These are phyloP conservation scores for Oxalis stricta DNA, from an alignment of 441 rosid species.

Conservation along the genomic window DNA sequence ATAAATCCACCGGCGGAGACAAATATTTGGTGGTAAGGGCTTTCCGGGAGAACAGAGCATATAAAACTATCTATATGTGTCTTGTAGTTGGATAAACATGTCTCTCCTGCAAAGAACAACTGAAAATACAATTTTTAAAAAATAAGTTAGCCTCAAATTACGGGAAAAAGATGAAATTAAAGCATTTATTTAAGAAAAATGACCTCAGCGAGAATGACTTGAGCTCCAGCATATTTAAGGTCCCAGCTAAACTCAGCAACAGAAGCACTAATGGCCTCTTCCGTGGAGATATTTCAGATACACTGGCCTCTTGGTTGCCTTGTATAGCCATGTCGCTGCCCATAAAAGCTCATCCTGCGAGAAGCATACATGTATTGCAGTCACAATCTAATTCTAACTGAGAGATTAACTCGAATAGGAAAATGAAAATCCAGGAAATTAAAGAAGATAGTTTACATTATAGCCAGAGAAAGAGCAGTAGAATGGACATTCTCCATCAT, in stretches of 20 bases:
- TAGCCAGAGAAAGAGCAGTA: constrained; percentile 89
- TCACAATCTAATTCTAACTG: too few relatives aligned
- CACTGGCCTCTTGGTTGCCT: constrained; percentile 26
- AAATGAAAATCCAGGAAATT: background rate
- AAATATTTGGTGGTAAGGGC: constrained; percentile 65
- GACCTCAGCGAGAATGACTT: constrained; percentile 58
- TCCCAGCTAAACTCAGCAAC: constrained; percentile 92
- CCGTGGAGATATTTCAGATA: constrained; percentile 38
- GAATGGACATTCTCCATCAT: constrained; percentile 91
- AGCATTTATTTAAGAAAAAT: background rate
- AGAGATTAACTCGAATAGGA: background rate
- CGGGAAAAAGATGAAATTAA: background rate
- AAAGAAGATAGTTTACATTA: constrained; percentile 24
- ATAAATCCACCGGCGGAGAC: constrained; percentile 70
- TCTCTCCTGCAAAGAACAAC: constrained; percentile 35
- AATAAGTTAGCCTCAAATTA: background rate
- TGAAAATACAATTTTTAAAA: constrained; percentile 23
- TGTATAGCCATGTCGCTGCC: constrained; percentile 84
- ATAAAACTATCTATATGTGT: constrained; percentile 57
- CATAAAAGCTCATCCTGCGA: constrained; percentile 90
- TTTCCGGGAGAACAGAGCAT: constrained; percentile 56
- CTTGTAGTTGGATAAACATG: constrained; percentile 30
- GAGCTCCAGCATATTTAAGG: constrained; percentile 80
- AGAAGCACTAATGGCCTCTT: constrained; percentile 40
- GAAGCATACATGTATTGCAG: too few relatives aligned